phyloP scores from a whole-genome alignment of 2,329 filamentous ascomycete genomes.

The Penicillium sp. region DNA sequence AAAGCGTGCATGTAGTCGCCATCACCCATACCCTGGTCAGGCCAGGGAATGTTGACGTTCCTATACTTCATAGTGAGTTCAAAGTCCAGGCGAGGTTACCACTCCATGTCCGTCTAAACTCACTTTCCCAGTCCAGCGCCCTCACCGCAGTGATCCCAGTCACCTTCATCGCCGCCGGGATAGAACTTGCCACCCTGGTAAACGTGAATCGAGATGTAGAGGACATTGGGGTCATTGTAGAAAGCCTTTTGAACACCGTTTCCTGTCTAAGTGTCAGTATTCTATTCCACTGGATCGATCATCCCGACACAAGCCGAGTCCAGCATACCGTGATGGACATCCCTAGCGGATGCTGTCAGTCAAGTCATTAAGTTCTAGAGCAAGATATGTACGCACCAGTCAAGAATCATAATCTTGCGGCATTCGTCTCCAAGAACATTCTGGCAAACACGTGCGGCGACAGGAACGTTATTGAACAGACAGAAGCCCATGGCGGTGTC shows the following conservation, averaged over 20 bases:
- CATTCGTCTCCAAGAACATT: constrained; percentile 78
- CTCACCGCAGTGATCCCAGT: constrained; percentile 65
- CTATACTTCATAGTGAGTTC: constrained; percentile 38
- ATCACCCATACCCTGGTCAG: constrained; percentile 80
- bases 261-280: constrained; percentile 57
- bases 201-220: constrained; percentile 95
- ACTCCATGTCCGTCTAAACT: constrained; percentile 18
- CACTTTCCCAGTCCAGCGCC: constrained; percentile 64
- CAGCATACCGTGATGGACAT: constrained; percentile 67
- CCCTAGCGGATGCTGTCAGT: constrained; percentile 51
- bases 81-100: neutral
- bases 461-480: constrained; percentile 96
- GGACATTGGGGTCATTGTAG: constrained; percentile 89
- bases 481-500: constrained; percentile 91
- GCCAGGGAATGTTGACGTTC: constrained; percentile 75
- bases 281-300: neutral
- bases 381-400: constrained; percentile 71
- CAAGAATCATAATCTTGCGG: constrained; percentile 87
- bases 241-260: constrained; percentile 98
- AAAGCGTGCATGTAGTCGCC: constrained; percentile 97
- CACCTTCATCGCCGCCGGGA: constrained; percentile 66
- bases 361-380: neutral
- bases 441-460: constrained; percentile 89
- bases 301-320: neutral
- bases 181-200: constrained; percentile 86